Base-by-base conservation (phyloP, 371 early-diverging fungal species). In the Syncephalastrum sp. region DNA sequence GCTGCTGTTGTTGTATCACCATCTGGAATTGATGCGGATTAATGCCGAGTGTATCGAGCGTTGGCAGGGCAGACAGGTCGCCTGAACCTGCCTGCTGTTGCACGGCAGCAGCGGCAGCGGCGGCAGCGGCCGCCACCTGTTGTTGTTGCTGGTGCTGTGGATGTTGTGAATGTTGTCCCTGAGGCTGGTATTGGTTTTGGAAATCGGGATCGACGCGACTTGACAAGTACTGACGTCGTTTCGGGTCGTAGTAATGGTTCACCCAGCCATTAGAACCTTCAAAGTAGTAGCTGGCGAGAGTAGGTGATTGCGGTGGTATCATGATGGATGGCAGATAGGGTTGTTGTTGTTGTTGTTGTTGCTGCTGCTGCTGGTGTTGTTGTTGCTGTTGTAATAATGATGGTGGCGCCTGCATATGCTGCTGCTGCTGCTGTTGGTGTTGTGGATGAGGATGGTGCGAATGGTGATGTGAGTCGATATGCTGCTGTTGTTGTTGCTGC, bases 261-360 rank as follows among this genome's bases (percentile, higher is more conserved):
- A 75, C 68, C 79, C 79, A 78, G 4, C 71, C 68, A 60, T 69
- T 70, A 3, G 61, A 54, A 0, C 63, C 63, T 67, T 78, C 75
- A 63, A 73, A 75, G 55, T 70, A 69, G 47, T 78, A 78, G 24
- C 71, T 78, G 5, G 79, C 73, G n/a, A 78, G 42, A 6, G 79
- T 78, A 12, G 79, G 79, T 23, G 75, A 74, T 56, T 75, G 79
- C 4, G 79, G 79, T 42, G 79, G 79, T 1, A 75, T 66, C 79
- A 78, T 78, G 19, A 78, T 75, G 21, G 75, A 69, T 10, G 81
- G 80, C 12, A 53, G 57, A 45, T 61, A 56, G 42, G 41, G 48
- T 10, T 68, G 66, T 29, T 59, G 60, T 21, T 68, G 65, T 43
- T 47, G 55, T 4, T 47, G 59, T 25, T 58, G 62, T 33, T 61